Conservation (phyloP, 208 protist species). For the Novymonas esmeraldas region DNA sequence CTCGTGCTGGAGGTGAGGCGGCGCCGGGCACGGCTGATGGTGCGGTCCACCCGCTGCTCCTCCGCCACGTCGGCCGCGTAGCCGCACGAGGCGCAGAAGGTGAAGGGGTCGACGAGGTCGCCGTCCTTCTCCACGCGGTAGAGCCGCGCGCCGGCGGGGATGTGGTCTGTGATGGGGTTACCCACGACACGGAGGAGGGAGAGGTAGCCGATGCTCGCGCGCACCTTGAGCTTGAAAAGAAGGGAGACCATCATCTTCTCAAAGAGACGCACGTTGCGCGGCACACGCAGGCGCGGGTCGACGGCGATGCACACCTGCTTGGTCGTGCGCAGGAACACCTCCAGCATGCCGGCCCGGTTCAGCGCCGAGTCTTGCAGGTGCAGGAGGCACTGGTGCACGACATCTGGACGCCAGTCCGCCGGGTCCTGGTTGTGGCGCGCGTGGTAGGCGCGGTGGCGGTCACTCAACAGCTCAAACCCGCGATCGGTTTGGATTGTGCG, state of each 20-base stretch:
- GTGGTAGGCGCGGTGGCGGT: slow-evolving; percentile 96
- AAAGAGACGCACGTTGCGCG: slow-evolving; percentile 98
- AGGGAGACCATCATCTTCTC: slow-evolving; percentile 98
- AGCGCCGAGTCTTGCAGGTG: slow-evolving; percentile 98
- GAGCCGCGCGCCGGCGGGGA: slow-evolving; percentile 89
- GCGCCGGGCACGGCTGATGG: slow-evolving; percentile 30
- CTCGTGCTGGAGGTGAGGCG: slow-evolving; percentile 36
- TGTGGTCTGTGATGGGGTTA: slow-evolving; percentile 98
- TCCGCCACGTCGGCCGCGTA: slow-evolving; percentile 18
- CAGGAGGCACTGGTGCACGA: slow-evolving; percentile 98
- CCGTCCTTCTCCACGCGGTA: slow-evolving; percentile 89
- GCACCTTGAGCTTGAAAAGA: slow-evolving; percentile 98
- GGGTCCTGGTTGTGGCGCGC: slow-evolving; percentile 94
- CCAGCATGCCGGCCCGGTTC: slow-evolving; percentile 97
- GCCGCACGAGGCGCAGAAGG: slow-evolving; percentile 53
- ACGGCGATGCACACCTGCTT: slow-evolving; percentile 96
- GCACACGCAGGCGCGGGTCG: slow-evolving; percentile 97
- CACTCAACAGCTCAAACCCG: slow-evolving; percentile 97
- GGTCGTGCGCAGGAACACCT: slow-evolving; percentile 97
- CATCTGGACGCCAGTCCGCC: slow-evolving; percentile 97
- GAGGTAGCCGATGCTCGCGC: slow-evolving; percentile 83
- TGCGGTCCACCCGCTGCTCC: slow-evolving; percentile 21
- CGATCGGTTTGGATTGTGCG: slow-evolving; percentile 94
- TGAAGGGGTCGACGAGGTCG: slow-evolving; percentile 71
- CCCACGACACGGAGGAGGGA: slow-evolving; percentile 98